Evolutionary conservation across 192 early-diverging fungal species (phyloP).

Genomic region (Coemansia sp.): DNA sequence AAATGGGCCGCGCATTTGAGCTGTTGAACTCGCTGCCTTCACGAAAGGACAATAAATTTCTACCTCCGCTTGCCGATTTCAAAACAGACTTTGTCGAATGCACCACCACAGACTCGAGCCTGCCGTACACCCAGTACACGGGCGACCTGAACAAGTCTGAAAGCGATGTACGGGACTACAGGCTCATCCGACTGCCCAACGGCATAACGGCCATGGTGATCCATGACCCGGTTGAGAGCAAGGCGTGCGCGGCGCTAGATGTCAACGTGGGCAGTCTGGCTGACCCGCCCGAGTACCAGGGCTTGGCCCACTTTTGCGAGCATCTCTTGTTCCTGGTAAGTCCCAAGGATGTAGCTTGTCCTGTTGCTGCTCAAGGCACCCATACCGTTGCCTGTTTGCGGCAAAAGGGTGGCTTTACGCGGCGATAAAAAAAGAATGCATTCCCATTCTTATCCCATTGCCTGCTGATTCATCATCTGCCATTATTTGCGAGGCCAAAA

Average conservation of each 20-base stretch:
- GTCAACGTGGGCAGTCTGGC: constrained; percentile 70
- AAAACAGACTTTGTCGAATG: constrained; percentile 25
- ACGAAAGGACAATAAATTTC: constrained; percentile 20
- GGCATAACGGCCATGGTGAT: constrained; percentile 60
- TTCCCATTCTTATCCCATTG: neutral
- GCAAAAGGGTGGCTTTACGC: too few species aligned
- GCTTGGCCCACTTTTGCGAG: constrained; percentile 78
- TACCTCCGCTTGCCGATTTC: constrained; percentile 32
- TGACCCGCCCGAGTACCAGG: constrained; percentile 65
- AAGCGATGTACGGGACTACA: constrained; percentile 62
- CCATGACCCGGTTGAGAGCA: constrained; percentile 57
- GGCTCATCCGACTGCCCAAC: constrained; percentile 58
- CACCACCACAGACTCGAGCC: constrained; percentile 1
- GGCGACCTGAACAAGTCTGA: constrained; percentile 54
- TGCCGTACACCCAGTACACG: constrained; percentile 27
- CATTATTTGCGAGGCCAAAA: neutral
- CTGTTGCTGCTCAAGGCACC: too few species aligned
- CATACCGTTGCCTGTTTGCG: too few species aligned
- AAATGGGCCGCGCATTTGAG: constrained; percentile 40
- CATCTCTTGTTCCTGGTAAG: constrained; percentile 67
- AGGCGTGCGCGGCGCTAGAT: constrained; percentile 62
- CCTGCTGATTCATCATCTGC: constrained; percentile 7
- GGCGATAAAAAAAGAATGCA: neutral
- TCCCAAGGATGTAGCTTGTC: too few species aligned
- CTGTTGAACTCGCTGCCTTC: constrained; percentile 19